A percentile compares a stretch with the other conserved stretches of the same genome.
Evolutionary conservation across 345 rosid species (phyloP).

Genomic region (Xanthoceras sorbifolium): DNA sequence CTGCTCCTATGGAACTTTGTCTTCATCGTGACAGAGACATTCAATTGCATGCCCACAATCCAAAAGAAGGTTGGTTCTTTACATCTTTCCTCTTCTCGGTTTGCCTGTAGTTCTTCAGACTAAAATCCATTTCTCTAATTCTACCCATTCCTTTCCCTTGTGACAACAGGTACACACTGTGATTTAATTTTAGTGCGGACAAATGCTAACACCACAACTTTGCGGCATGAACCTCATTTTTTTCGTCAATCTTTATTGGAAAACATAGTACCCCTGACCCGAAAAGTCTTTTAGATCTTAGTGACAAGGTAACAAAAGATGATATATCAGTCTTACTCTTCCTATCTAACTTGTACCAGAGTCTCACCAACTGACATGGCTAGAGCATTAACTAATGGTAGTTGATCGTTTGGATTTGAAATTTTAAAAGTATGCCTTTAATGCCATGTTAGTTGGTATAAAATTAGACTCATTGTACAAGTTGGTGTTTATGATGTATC

Average conservation of each 20-base stretch:
- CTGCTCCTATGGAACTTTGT: constrained; percentile 22
- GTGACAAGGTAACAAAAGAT: constrained; percentile 23
- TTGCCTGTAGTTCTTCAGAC: constrained; percentile 7
- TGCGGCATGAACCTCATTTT: not conserved
- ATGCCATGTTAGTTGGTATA: not conserved
- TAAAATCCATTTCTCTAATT: constrained; percentile 21
- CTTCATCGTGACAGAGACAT: constrained; percentile 25
- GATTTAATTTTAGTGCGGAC: not conserved
- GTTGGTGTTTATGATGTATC: not conserved
- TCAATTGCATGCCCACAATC: constrained; percentile 18
- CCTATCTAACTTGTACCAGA: not conserved
- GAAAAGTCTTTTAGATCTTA: not conserved
- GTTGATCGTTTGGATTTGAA: constrained; percentile 9
- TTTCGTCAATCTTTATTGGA: constrained; percentile 1
- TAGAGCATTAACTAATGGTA: constrained; percentile 7
- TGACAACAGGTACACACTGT: constrained; percentile 16
- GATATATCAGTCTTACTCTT: not conserved
- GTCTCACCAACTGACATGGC: constrained; percentile 11
- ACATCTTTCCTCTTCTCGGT: constrained; percentile 4
- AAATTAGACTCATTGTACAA: not conserved
- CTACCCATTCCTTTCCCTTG: constrained; percentile 2
- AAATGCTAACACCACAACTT: constrained; percentile 8
- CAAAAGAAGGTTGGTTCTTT: constrained; percentile 33
- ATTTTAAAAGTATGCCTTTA: not conserved
- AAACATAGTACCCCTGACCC: not conserved